These are phyloP conservation scores for Solanum gandarillasii DNA, from an alignment of 257 asterid genomes.

Conservation along the genomic window DNA sequence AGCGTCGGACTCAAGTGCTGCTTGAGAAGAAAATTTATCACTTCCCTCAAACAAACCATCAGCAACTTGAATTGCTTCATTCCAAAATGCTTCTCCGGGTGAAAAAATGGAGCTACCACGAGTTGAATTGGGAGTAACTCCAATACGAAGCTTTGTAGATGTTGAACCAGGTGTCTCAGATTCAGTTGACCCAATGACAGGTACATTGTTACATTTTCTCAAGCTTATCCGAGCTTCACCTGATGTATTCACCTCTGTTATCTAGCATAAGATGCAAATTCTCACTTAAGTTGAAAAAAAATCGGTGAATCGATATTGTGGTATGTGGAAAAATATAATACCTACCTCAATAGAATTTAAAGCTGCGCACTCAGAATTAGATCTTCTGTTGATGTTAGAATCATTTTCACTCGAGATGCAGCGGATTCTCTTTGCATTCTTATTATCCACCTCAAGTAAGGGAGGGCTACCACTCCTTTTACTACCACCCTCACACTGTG, in stretches of 20 bases:
- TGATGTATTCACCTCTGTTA: constrained; percentile 13
- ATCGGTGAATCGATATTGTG: not conserved
- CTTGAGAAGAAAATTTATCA: constrained; percentile 29
- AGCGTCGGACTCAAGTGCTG: constrained; percentile 19
- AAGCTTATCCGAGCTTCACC: constrained; percentile 42
- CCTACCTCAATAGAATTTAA: constrained; percentile 35
- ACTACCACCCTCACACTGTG: constrained; percentile 16
- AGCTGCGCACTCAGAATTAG: constrained; percentile 12
- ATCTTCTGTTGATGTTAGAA: constrained; percentile 14
- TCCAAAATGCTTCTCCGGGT: constrained; percentile 97
- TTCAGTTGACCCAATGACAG: constrained; percentile 16
- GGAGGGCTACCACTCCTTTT: constrained; percentile 26
- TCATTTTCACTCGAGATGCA: constrained; percentile 18
- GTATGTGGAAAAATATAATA: not conserved
- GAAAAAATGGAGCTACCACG: constrained; percentile 75
- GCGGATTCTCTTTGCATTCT: constrained; percentile 29
- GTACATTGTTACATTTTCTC: constrained; percentile 55
- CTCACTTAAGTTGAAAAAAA: not conserved
- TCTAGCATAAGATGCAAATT: constrained; percentile 34
- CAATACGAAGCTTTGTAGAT: constrained; percentile 17
- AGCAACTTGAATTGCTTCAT: constrained; percentile 86
- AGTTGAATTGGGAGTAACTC: constrained; percentile 59
- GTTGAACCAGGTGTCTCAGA: constrained; percentile 49
- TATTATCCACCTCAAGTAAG: constrained; percentile 29
- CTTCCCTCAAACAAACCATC: constrained; percentile 59